Percentiles rank a stretch among this genome's conserved stretches.
Evolutionary conservation across 2,329 filamentous ascomycete genomes (phyloP).

Genomic region (Apiospora phragmitis): DNA sequence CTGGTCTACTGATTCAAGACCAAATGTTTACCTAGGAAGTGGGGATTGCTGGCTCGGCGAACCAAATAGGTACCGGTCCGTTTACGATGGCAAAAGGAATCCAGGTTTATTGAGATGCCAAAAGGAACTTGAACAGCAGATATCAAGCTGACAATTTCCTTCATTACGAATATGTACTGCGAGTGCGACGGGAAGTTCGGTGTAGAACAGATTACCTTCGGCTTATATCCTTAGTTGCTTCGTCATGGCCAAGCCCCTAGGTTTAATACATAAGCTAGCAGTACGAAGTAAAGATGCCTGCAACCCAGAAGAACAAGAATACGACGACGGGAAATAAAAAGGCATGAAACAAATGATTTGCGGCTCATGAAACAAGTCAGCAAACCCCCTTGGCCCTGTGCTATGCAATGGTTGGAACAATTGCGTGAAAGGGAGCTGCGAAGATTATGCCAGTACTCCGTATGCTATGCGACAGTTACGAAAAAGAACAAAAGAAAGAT

Average conservation of each 20-base stretch:
- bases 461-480: neutral
- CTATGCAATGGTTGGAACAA: neutral
- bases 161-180: neutral
- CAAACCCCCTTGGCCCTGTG: neutral
- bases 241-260: neutral
- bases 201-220: neutral
- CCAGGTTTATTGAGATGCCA: neutral
- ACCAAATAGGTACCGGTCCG: neutral
- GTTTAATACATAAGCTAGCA: no score
- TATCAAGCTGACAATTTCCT: neutral
- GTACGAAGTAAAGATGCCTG: neutral
- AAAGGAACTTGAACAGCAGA: neutral
- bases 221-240: neutral
- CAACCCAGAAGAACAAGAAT: neutral
- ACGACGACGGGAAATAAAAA: neutral
- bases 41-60: neutral
- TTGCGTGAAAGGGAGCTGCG: neutral
- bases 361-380: constrained; percentile 4
- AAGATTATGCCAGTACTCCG: no score
- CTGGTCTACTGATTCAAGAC: neutral
- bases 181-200: neutral
- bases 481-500: neutral
- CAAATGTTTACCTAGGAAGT: neutral
- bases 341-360: neutral
- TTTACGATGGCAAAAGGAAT: neutral